Conservation (phyloP, 2,329 filamentous ascomycete genomes). For the Fusarium zealandicum region DNA sequence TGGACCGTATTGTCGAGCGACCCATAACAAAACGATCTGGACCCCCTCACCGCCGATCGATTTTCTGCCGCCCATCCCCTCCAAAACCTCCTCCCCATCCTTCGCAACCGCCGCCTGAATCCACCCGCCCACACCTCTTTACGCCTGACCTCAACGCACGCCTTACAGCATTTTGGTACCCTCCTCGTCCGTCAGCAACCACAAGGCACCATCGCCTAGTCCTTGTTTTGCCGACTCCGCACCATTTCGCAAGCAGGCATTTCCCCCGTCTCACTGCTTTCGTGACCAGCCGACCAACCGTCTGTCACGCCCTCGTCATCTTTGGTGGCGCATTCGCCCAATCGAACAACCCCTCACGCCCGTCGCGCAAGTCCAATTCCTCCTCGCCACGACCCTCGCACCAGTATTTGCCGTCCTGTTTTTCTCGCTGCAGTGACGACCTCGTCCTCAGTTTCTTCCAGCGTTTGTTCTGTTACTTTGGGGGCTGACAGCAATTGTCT, state of each 20-base stretch:
- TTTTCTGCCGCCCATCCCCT: constrained; percentile 37
- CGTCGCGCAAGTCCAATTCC: constrained; percentile 40
- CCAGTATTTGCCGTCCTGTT: constrained; percentile 32
- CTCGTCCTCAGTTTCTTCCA: constrained; percentile 35
- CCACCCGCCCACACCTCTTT: constrained; percentile 38
- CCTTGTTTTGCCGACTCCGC: constrained; percentile 34
- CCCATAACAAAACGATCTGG: constrained; percentile 39
- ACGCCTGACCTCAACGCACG: constrained; percentile 40
- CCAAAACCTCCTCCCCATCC: constrained; percentile 1
- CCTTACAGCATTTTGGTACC: constrained; percentile 37
- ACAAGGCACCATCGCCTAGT: constrained; percentile 27
- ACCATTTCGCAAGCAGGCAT: constrained; percentile 35
- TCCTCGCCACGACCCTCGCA: constrained; percentile 40
- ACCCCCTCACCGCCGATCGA: constrained; percentile 43
- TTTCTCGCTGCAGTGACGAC: constrained; percentile 30
- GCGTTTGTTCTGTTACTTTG: constrained; percentile 28
- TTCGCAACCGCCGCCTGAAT: constrained; percentile 33
- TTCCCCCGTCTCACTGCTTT: constrained; percentile 41
- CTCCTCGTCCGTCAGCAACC: constrained; percentile 35
- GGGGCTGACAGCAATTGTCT: constrained; percentile 33
- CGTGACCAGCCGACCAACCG: constrained; percentile 36
- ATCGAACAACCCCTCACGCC: constrained; percentile 37
- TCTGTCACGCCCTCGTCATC: constrained; percentile 40
- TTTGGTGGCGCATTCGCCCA: constrained; percentile 37
- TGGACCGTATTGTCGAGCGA: constrained; percentile 26